Evolutionary conservation across 495 filamentous ascomycete species (phyloP).

Genomic region (Xylaria longipes): DNA sequence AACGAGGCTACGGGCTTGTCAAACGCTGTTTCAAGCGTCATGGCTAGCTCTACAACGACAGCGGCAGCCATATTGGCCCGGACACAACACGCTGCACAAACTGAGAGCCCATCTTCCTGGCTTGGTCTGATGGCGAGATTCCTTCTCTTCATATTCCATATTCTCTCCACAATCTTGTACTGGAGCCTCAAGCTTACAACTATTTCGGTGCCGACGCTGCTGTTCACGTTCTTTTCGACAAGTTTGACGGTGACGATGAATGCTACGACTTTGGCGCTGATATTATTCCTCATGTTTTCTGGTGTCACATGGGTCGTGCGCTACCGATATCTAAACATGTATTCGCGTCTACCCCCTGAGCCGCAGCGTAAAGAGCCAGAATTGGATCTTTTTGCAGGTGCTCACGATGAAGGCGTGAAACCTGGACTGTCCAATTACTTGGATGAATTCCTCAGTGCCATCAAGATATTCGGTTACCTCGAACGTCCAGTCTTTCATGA

Average conservation of each 20-base stretch:
- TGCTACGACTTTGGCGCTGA: constrained; percentile 87
- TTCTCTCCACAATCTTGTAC: constrained; percentile 79
- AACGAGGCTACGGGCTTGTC: constrained; percentile 30
- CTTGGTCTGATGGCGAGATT: constrained; percentile 53
- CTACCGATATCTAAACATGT: constrained; percentile 95
- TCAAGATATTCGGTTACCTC: constrained; percentile 98
- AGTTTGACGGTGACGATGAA: constrained; percentile 98
- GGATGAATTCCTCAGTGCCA: constrained; percentile 98
- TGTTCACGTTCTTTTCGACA: constrained; percentile 95
- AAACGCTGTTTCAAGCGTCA: constrained; percentile 33
- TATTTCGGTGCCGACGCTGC: constrained; percentile 85
- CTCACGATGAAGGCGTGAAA: constrained; percentile 88
- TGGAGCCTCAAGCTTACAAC: constrained; percentile 84
- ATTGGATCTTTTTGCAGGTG: constrained; percentile 91
- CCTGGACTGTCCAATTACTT: constrained; percentile 92
- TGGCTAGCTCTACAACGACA: constrained; percentile 33
- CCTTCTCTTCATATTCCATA: constrained; percentile 61
- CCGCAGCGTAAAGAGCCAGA: constrained; percentile 95
- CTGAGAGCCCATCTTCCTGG: constrained; percentile 53
- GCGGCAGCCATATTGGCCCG: constrained; percentile 42
- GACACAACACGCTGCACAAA: constrained; percentile 46
- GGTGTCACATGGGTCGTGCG: constrained; percentile 90
- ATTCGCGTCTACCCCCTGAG: constrained; percentile 88
- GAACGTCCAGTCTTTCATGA: constrained; percentile 98
- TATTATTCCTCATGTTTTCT: constrained; percentile 75